Percentiles rank a stretch among this genome's conserved stretches.
phyloP scores from a whole-genome alignment of 129 eudicot genomes.

The sunflower (Helianthus annuus) region HanXRQr2.0-SUNRISE NC_035435.2:52613648-52614147 shows the following conservation, averaged over 20 bases:
- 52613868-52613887: neutral
- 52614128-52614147: slow-evolving; percentile 30
- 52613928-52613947: slow-evolving; percentile 9
- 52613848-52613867: too few species aligned
- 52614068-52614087: slow-evolving; percentile 82
- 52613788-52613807: too few species aligned
- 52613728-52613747: too few species aligned
- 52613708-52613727: too few species aligned
- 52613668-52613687: too few species aligned
- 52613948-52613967: neutral
- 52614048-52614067: slow-evolving; percentile 70
- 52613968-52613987: slow-evolving; percentile 1
- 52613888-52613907: neutral
- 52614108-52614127: slow-evolving; percentile 82
- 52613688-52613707: too few species aligned
- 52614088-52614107: slow-evolving; percentile 94
- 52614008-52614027: slow-evolving; percentile 24
- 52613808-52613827: neutral
- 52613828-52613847: neutral
- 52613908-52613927: neutral
- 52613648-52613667: too few species aligned
- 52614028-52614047: slow-evolving; percentile 37
- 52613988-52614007: slow-evolving; percentile 25
- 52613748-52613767: too few species aligned
- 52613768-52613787: too few species aligned